These are phyloP conservation scores for Phlebiopsis gigantea DNA, from an alignment of 768 basidiomycete genomes.

Conservation along the genomic window DNA sequence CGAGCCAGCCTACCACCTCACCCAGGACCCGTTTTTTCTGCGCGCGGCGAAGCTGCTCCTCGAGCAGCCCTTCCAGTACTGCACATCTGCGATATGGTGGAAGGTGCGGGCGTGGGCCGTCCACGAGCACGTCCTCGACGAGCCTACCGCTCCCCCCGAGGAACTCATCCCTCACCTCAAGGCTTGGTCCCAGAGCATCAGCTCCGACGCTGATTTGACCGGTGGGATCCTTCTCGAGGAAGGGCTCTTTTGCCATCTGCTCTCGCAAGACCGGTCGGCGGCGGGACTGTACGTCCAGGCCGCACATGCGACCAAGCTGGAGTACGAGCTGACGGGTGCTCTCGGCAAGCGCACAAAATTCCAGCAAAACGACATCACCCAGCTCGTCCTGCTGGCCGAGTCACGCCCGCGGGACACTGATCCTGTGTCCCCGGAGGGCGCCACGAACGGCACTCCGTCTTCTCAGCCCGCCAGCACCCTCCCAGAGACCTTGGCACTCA, in stretches of 20 bases:
- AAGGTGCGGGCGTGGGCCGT: conserved; percentile 63
- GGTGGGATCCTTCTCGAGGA: conserved; percentile 69
- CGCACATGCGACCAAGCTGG: conserved; percentile 68
- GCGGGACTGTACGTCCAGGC: conserved; percentile 74
- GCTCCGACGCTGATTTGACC: conserved; percentile 55
- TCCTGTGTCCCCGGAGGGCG: conserved; percentile 1
- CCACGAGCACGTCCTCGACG: conserved; percentile 81
- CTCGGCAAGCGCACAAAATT: conserved; percentile 93
- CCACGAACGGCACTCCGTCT: conserved; percentile 1
- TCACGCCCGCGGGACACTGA: conserved; percentile 39
- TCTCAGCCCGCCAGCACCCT: neutral
- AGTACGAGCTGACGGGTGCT: conserved; percentile 90
- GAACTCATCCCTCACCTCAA: conserved; percentile 36
- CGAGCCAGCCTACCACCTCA: conserved; percentile 95
- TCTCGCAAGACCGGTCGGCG: conserved; percentile 72
- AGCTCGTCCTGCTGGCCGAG: conserved; percentile 92
- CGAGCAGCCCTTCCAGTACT: conserved; percentile 40
- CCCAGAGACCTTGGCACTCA: conserved; percentile 79
- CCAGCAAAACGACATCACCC: conserved; percentile 78
- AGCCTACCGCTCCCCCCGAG: conserved; percentile 59
- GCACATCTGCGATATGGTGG: conserved; percentile 72
- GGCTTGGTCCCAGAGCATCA: conserved; percentile 35
- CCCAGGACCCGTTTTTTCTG: conserved; percentile 62
- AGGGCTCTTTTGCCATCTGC: conserved; percentile 74
- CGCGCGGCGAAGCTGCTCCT: conserved; percentile 72